A percentile compares a stretch with the other conserved stretches of the same genome.
These are phyloP conservation scores for Theobroma grandiflorum DNA, from an alignment of 441 rosid genomes.

Conservation along the genomic window DNA sequence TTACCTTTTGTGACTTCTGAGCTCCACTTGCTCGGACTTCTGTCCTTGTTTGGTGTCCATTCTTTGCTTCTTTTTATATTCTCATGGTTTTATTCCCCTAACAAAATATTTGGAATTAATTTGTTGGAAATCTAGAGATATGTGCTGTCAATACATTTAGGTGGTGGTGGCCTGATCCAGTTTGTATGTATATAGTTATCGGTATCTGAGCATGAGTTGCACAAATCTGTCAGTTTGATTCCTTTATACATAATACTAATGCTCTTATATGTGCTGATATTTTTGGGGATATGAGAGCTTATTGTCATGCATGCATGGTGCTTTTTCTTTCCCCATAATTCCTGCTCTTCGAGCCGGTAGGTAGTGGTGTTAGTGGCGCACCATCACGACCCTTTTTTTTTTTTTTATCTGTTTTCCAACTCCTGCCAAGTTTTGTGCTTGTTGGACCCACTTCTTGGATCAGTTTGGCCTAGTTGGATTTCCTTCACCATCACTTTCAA, in stretches of 20 bases:
- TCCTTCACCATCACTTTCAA: not conserved
- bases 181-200: constrained; percentile 14
- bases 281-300: constrained; percentile 31
- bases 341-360: constrained; percentile 19
- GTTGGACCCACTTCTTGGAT: constrained; percentile 17
- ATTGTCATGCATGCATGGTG: constrained; percentile 41
- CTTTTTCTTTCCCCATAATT: not conserved
- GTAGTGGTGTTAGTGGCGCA: constrained; percentile 40
- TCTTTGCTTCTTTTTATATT: not conserved
- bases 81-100: not conserved
- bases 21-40: not conserved
- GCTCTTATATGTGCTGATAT: constrained; percentile 28
- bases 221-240: constrained; percentile 28
- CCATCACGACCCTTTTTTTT: constrained; percentile 17
- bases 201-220: constrained; percentile 32
- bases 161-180: constrained; percentile 24
- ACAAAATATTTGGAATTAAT: not conserved
- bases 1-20: not conserved
- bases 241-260: not conserved
- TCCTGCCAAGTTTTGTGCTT: constrained; percentile 15
- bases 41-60: constrained; percentile 15
- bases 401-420: constrained; percentile 11
- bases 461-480: not conserved
- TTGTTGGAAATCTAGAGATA: constrained; percentile 33
- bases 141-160: constrained; percentile 8